Base-by-base conservation (phyloP, 2,329 filamentous ascomycete species). In the Talaromyces sp. region DNA sequence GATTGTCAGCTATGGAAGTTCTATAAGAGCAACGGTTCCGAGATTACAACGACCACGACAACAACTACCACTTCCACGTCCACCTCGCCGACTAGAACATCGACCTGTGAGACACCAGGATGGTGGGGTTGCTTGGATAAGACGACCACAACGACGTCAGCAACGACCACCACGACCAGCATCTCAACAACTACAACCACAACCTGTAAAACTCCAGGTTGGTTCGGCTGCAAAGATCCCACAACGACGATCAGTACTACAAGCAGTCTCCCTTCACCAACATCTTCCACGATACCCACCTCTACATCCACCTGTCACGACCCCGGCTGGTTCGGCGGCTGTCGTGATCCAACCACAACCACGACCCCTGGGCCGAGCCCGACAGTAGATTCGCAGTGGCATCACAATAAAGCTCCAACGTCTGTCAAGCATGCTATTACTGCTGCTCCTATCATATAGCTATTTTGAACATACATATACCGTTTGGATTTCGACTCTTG, bases 1-100 rank as follows among this genome's bases (percentile, higher is more conserved):
- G 95, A 99, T 76, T 98, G 94, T 73, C 91, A 87, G 65, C 88
- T 90, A 64, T 98, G 95, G 95, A 96, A 97, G 73, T 96, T 93
- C 83, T 96, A 92, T 74, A 90, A 93, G 77, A 96, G 93, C 76
- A 97, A 97, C 75, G 91, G 91, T 34, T 95, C 91, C 1, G 90
- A 93, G 68, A 85, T 84, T 1, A 92, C 89, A 0, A 88, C 88
- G 1, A 92, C 88, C 0, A 91, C 89, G 0, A 88, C 88, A 0
- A 83, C 76, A 0, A 82, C 86, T 1, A 82, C 81, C 2, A 85
- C 85, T 1, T 84, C 85, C 1, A 83, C 84, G 2, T 87, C 86
- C 2, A 85, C 74, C 13, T 90, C 87, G 2, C 78, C 85, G 61
- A 93, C 89, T 1, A 85, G 92, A 53, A 97, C 93, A 0, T 88